Conservation (phyloP, 2,329 filamentous ascomycete species). For the Fusarium haematococcum region DNA sequence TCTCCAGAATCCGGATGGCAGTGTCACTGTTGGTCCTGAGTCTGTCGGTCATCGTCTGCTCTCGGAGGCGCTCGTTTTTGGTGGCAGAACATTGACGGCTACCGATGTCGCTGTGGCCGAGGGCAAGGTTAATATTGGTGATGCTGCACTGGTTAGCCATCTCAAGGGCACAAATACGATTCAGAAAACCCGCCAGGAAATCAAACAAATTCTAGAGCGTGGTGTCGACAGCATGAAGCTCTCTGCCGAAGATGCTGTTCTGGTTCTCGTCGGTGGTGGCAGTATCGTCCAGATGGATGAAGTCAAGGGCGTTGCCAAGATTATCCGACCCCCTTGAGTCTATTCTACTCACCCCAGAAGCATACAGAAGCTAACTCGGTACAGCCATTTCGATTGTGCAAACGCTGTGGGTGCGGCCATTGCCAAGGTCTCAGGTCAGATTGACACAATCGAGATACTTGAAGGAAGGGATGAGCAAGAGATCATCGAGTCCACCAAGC, state of each 20-base stretch:
- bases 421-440: not conserved
- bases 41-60: not conserved
- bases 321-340: not conserved
- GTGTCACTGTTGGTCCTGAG: not conserved
- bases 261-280: conserved; percentile 1
- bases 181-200: not conserved
- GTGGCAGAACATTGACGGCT: not conserved
- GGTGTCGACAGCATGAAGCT: conserved; percentile 1
- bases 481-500: not conserved
- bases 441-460: conserved; percentile 1
- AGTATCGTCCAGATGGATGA: not conserved
- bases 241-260: not conserved
- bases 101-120: conserved; percentile 3
- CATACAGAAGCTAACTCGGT: not conserved
- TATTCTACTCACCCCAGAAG: not conserved
- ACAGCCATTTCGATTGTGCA: not conserved
- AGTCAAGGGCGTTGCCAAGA: not conserved
- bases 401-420: conserved; percentile 6
- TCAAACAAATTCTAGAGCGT: not conserved
- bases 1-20: conserved; percentile 45
- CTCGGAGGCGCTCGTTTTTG: conserved; percentile 3
- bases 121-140: conserved; percentile 9
- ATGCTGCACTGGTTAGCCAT: not conserved
- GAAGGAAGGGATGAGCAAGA: not conserved
- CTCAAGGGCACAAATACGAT: not conserved